Evolutionary conservation across 2,329 filamentous ascomycete genomes (phyloP), one percentile per base, ranked within the genome.

Genomic region (Purpureocillium takamizusanense): DNA sequence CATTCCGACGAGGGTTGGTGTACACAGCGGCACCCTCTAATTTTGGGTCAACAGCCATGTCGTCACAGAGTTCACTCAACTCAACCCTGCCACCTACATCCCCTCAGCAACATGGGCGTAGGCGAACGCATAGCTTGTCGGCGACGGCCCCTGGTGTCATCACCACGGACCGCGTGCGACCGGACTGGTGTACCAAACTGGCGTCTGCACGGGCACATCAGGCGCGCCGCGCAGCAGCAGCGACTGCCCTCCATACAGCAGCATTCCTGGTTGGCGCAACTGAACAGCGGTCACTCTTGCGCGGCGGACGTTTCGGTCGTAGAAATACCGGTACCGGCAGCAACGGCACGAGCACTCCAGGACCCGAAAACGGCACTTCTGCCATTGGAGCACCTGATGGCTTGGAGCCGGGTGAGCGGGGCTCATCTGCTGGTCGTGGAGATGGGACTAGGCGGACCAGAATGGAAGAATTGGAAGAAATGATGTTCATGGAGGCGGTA

Each of bases 401-500:
- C 1, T 42, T 49, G 8, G 55, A 59, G 15, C 33, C 44, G 13
- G 43, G 40, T 9, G 52, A 51, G 23, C 44, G 49, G 28, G 44
- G 42, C 4, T 46, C 51, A 13, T 44, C 49, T 1, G 37, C 16
- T 9, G 35, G 52, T 2, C 46, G 42, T 29, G 36, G 46, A 3
- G 48, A 50, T 9, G 50, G 49, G 12, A 51, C 51, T 39, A 52
- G 67, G 42, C 60, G 70, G 33, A 57, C 55, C 40, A 73, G 86
- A 23, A 78, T 94, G 55, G 86, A 94, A 16, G 89, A 97, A 49
- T 72, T 97, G 0, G 92, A 98, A 57, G 90, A 95, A 35, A 85
- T 98, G 69, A 98, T 98, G 92, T 88, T 97, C 70, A 87, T 92
- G 72, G 92, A 98, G 59, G 92, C 92, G 1, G 94, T 98, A 35